These are phyloP conservation scores for Opeltia flavorubescens DNA, from an alignment of 495 filamentous ascomycete species.

Conservation along the genomic window DNA sequence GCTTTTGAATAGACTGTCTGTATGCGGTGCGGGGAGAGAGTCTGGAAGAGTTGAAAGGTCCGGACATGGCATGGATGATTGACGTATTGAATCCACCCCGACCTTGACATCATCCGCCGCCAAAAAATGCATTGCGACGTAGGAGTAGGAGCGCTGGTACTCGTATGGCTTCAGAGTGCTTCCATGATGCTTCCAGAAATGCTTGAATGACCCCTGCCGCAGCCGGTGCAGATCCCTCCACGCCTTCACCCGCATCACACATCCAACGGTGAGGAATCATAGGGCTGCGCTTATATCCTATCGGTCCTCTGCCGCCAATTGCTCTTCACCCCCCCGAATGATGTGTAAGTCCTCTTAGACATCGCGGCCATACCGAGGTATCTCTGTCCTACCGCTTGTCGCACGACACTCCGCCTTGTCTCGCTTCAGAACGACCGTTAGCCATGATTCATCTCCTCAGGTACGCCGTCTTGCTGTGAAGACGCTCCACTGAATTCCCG, in stretches of 20 bases:
- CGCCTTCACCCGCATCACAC: background rate
- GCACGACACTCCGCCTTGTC: background rate
- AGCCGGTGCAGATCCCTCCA: slow-evolving; percentile 6
- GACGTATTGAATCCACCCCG: no score
- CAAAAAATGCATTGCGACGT: no score
- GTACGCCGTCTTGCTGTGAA: no score
- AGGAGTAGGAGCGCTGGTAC: no score
- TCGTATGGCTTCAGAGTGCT: no score
- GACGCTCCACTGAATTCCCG: no score
- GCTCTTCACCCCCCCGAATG: background rate
- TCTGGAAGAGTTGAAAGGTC: no score
- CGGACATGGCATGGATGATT: no score
- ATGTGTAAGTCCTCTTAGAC: slow-evolving; percentile 3
- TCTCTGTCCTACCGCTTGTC: background rate
- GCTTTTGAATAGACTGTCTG: background rate
- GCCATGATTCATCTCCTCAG: no score
- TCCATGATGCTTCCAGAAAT: no score
- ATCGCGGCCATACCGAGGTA: background rate
- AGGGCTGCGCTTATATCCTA: slow-evolving; percentile 7
- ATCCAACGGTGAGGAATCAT: background rate
- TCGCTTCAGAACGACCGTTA: background rate
- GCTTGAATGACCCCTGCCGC: no score
- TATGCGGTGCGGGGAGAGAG: background rate
- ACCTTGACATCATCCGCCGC: no score
- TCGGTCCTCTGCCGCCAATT: background rate